Percentiles rank a stretch among this genome's conserved stretches.
Evolutionary conservation across 768 basidiomycete genomes (phyloP).

Genomic region (Xerocomellus dryophilus): DNA sequence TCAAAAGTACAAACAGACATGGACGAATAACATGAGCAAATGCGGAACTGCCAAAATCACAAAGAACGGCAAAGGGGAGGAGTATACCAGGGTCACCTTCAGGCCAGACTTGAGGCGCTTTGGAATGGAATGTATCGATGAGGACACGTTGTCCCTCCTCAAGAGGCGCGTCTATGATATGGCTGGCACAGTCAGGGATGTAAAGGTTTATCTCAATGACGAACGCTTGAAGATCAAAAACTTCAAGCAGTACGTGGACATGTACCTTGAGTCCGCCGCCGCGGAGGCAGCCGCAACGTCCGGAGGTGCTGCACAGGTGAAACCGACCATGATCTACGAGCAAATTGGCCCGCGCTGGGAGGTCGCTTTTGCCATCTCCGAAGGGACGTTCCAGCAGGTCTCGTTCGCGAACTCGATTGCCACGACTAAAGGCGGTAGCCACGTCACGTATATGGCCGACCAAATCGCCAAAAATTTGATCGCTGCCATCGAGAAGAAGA

Average conservation of each 20-base stretch:
- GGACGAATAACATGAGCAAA: constrained; percentile 89
- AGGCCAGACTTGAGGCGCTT: constrained; percentile 89
- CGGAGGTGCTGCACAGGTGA: constrained; percentile 75
- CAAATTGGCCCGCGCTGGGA: constrained; percentile 84
- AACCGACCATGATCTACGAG: constrained; percentile 82
- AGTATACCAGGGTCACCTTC: constrained; percentile 92
- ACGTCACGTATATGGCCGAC: constrained; percentile 81
- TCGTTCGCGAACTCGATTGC: constrained; percentile 98
- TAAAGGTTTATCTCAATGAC: constrained; percentile 93
- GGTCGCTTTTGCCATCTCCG: constrained; percentile 90
- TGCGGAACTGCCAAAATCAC: constrained; percentile 91
- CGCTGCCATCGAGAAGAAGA: constrained; percentile 88
- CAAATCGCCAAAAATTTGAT: constrained; percentile 86
- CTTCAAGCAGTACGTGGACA: constrained; percentile 96
- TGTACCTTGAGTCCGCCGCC: constrained; percentile 80
- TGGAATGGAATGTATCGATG: constrained; percentile 88
- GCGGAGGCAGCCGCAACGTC: constrained; percentile 65
- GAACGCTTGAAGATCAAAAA: constrained; percentile 88
- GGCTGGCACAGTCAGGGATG: constrained; percentile 90
- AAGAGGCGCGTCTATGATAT: constrained; percentile 95
- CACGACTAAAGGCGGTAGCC: constrained; percentile 94
- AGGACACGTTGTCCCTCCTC: constrained; percentile 83
- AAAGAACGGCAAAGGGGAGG: constrained; percentile 81
- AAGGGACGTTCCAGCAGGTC: constrained; percentile 89
- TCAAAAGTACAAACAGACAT: constrained; percentile 94